A percentile compares a stretch with the other conserved stretches of the same genome.
Evolutionary conservation across 164 flowering plant genomes (phyloP).

Genomic region (Hamamelis virginiana): DNA sequence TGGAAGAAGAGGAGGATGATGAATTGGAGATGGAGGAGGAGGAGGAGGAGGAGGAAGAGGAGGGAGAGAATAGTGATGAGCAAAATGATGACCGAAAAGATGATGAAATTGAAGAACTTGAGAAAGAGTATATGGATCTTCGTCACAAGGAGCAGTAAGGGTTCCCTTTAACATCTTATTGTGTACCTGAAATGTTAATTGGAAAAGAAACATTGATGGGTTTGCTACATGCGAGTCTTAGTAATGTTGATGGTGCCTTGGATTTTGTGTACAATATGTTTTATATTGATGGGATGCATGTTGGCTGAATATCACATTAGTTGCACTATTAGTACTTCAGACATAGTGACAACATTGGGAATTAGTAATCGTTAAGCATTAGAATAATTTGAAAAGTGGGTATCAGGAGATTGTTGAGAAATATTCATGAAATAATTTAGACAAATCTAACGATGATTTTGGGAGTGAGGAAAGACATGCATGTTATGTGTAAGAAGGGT

Average conservation of each 20-base stretch:
- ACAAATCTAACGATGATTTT: not conserved
- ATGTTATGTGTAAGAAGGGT: not conserved
- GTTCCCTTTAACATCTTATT: conserved; percentile 6
- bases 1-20: conserved; percentile 9
- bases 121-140: conserved; percentile 62
- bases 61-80: conserved; percentile 17
- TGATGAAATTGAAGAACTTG: conserved; percentile 78
- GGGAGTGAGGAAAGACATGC: not conserved
- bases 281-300: too few species aligned
- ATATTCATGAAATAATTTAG: not conserved
- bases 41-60: conserved; percentile 18
- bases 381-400: too few species aligned
- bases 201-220: not conserved
- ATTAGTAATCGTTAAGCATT: too few species aligned
- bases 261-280: too few species aligned
- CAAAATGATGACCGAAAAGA: conserved; percentile 22
- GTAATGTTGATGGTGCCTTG: too few species aligned
- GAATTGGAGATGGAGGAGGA: conserved; percentile 11
- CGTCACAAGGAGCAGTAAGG: conserved; percentile 67
- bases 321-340: too few species aligned
- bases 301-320: too few species aligned
- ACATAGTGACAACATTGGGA: too few species aligned
- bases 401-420: too few species aligned
- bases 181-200: not conserved
- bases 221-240: not conserved